Evolutionary conservation across 306 rosid species (phyloP), one percentile per base, ranked within the genome.

Genomic region (Gillenia trifoliata): DNA sequence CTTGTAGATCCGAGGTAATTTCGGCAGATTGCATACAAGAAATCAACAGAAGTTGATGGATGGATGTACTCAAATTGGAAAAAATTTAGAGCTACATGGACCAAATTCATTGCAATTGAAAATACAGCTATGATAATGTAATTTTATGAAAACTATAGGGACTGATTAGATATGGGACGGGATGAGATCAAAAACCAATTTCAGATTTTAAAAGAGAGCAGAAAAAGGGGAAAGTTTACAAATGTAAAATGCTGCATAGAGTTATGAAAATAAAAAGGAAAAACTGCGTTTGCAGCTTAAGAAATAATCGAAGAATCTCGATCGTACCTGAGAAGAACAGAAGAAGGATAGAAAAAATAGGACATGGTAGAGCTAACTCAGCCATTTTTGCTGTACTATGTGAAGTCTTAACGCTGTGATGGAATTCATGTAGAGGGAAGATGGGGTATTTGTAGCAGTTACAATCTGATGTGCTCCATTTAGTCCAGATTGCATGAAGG

Each of bases 321-420:
- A 57, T 13, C n/a, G 8, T 49, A 68, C 73, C 73, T 6, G n/a
- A 70, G 74, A 52, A 20, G 49, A 70, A 69, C 20, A 20, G 56
- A 49, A 69, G 31, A 7, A 70, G 64, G 49, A 70, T 0, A 31
- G 49, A 40, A 70, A 70, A 3, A 34, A 55, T 15, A 15, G 23
- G 45, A 36, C 65, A 5, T 33, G 4, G 26, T 8, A 70, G 33
- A 70, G 49, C 49, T 11, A 33, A 33, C 50, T 55, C 57, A 3
- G 50, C 75, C 75, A 54, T 70, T 31, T 16, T 12, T 52, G 10
- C 4, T 31, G 47, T 69, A 29, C 20, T 20, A 28, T 2, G 20
- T 28, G 10, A 28, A 26, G 36, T 60, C 65, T 22, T 22, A 60
- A 13, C 17, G 28, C 36, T 60, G 34, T 60, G 65, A 31, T 28